Conservation (phyloP, 306 rosid genomes). For the Cucurbita ficifolia region DNA sequence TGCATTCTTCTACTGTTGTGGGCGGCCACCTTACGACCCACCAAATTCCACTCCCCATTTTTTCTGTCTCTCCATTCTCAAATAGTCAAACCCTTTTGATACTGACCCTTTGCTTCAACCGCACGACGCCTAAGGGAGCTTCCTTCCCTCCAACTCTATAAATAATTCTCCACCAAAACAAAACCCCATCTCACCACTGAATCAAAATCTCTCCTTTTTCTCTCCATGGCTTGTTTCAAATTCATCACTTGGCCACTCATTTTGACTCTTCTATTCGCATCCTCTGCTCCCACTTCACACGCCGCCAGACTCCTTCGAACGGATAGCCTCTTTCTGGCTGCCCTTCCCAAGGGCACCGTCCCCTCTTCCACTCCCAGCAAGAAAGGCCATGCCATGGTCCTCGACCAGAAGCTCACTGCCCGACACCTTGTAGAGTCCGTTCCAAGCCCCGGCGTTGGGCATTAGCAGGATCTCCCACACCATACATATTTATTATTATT, state of each 20-base stretch:
- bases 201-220: neutral
- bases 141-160: neutral
- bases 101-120: neutral
- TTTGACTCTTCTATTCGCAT: conserved; percentile 20
- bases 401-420: conserved; percentile 44
- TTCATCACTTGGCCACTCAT: conserved; percentile 15
- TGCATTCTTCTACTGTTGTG: neutral
- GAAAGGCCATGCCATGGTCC: conserved; percentile 40
- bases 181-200: neutral
- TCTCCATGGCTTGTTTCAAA: conserved; percentile 31
- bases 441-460: conserved; percentile 87
- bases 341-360: conserved; percentile 71
- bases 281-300: conserved; percentile 17
- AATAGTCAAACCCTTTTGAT: neutral
- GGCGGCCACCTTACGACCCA: neutral
- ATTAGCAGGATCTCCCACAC: conserved; percentile 8
- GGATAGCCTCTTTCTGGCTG: conserved; percentile 23
- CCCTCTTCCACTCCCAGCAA: conserved; percentile 65
- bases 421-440: conserved; percentile 59
- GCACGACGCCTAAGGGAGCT: neutral
- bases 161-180: neutral
- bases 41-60: neutral
- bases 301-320: conserved; percentile 32
- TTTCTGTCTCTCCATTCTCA: neutral
- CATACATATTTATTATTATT: too few relatives aligned